Evolutionary conservation across 2,329 filamentous ascomycete genomes (phyloP).

Genomic region (Phialophora verrucosa): DNA sequence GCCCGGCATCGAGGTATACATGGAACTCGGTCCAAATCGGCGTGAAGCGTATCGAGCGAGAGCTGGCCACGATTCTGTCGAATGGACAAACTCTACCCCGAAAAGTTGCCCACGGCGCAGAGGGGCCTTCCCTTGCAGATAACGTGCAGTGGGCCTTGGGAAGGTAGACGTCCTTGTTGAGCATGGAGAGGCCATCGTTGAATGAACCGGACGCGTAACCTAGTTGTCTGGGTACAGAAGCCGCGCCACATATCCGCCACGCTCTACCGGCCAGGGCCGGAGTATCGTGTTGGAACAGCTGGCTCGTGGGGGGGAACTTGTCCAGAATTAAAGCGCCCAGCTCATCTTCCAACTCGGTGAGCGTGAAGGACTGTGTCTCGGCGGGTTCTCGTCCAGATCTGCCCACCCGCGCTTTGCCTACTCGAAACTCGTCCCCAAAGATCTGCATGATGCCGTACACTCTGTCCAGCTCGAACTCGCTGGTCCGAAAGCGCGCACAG

Average conservation of each 20-base stretch:
- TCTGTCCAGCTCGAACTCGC: conserved; percentile 1
- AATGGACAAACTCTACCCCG: not conserved
- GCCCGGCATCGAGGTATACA: not conserved
- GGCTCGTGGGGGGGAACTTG: not conserved
- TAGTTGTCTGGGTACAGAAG: not conserved
- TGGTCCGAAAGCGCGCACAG: conserved; percentile 1
- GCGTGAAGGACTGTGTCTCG: not conserved
- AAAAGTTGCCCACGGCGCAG: not conserved
- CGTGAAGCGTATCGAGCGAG: not conserved
- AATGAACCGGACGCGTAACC: conserved; percentile 3
- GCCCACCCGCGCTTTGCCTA: not conserved
- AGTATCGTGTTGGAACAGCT: conserved; percentile 4
- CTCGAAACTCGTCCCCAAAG: not conserved
- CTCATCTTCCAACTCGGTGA: not conserved
- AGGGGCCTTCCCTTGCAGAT: not conserved
- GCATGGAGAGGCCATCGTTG: conserved; percentile 9
- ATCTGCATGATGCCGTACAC: conserved; percentile 6
- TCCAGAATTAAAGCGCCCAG: not conserved
- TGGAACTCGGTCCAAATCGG: conserved; percentile 8
- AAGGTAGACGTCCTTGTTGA: not conserved
- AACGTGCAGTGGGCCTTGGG: not conserved
- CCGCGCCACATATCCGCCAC: conserved; percentile 3
- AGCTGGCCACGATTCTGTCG: not conserved
- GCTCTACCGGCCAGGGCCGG: not conserved
- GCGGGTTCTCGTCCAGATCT: not conserved